Percentiles rank a stretch among this genome's conserved stretches.
phyloP scores from a whole-genome alignment of 2,329 filamentous ascomycete species.

The Diaporthe destruens region DNA sequence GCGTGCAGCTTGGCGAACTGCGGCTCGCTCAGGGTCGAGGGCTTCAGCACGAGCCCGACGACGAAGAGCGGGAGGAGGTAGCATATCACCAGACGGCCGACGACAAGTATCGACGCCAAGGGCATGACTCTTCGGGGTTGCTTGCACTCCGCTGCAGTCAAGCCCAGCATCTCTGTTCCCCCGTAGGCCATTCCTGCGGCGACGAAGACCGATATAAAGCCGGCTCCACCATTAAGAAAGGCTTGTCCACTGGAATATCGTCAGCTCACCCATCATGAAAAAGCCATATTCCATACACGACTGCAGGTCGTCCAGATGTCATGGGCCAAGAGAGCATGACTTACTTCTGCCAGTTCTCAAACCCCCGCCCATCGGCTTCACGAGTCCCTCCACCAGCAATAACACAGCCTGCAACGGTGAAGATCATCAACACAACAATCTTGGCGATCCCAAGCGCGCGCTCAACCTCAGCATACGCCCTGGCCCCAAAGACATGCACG shows the following conservation, averaged over 20 bases:
- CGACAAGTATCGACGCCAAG: constrained; percentile 55
- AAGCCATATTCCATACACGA: accelerated
- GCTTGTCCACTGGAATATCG: constrained; percentile 43
- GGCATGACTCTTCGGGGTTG: constrained; percentile 54
- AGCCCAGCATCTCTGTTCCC: constrained; percentile 60
- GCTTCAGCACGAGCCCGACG: constrained; percentile 52
- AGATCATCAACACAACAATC: constrained; percentile 64
- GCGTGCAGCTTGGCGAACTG: constrained; percentile 47
- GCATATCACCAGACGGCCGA: constrained; percentile 54
- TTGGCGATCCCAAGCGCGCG: constrained; percentile 66
- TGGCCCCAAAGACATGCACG: constrained; percentile 57
- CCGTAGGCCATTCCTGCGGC: constrained; percentile 59
- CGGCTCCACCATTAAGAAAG: constrained; percentile 56
- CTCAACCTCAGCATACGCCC: constrained; percentile 62
- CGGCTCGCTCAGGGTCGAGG: constrained; percentile 46
- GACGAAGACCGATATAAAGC: constrained; percentile 59
- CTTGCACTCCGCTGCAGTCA: constrained; percentile 58
- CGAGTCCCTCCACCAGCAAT: constrained; percentile 60
- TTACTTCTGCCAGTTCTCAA: constrained; percentile 39
- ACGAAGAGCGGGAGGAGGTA: constrained; percentile 55
- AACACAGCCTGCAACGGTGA: constrained; percentile 68
- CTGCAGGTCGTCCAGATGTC: accelerated
- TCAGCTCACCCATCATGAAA: not conserved
- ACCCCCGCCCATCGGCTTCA: constrained; percentile 27
- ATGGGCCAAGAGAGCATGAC: not conserved